phyloP scores from a whole-genome alignment of 2,329 filamentous ascomycete genomes.

The Penicillium sp. region DNA sequence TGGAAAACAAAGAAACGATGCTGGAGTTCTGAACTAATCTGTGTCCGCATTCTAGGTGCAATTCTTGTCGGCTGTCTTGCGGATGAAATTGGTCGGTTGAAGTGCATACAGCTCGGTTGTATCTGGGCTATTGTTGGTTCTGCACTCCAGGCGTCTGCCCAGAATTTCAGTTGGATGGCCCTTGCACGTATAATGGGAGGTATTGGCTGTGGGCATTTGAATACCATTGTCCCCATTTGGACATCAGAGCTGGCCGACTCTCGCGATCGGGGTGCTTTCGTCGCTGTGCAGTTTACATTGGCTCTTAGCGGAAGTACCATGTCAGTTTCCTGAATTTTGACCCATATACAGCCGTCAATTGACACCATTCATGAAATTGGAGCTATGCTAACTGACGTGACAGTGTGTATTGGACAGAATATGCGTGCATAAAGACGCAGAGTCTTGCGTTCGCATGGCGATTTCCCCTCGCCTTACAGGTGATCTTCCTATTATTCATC shows the following conservation, averaged over 20 bases:
- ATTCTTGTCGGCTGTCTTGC: not conserved
- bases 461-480: not conserved
- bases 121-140: not conserved
- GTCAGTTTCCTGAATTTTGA: not conserved
- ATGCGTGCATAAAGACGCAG: not conserved
- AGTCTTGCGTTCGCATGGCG: not conserved
- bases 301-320: not conserved
- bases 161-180: not conserved
- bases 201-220: not conserved
- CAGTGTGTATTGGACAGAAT: conserved; percentile 1
- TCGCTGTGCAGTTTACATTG: not conserved
- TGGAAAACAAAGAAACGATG: not conserved
- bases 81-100: not conserved
- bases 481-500: not conserved
- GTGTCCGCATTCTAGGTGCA: not conserved
- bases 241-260: not conserved
- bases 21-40: not conserved
- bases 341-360: no score
- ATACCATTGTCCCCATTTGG: not conserved
- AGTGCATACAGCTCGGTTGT: conserved; percentile 1
- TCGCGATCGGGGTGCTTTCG: not conserved
- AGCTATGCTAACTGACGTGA: not conserved
- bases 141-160: not conserved
- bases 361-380: not conserved
- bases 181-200: not conserved